phyloP scores from a whole-genome alignment of 805 yeast genomes.

The Candida tibetensis region DNA sequence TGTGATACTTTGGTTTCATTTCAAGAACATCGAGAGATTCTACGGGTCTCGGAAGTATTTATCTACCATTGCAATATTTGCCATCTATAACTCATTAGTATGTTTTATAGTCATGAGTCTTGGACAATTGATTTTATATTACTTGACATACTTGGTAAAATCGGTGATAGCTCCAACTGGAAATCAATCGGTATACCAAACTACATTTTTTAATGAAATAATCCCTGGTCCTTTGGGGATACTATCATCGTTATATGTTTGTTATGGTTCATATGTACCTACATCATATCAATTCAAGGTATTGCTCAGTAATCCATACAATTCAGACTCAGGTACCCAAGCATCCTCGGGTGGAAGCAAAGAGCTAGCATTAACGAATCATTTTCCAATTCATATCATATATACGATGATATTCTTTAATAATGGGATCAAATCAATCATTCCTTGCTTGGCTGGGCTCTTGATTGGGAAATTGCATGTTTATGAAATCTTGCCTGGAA shows the following conservation, averaged over 20 bases:
- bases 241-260: conserved; percentile 37
- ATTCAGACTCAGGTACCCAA: conserved; percentile 1
- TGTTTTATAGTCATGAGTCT: conserved; percentile 39
- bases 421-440: conserved; percentile 33
- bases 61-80: conserved; percentile 43
- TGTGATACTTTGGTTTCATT: conserved; percentile 46
- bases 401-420: conserved; percentile 36
- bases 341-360: conserved; percentile 5
- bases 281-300: conserved; percentile 34
- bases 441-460: conserved; percentile 38
- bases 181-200: conserved; percentile 13
- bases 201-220: conserved; percentile 33
- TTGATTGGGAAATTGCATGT: conserved; percentile 36
- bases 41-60: conserved; percentile 56
- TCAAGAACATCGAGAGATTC: conserved; percentile 55
- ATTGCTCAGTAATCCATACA: conserved; percentile 21
- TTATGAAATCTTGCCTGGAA: conserved; percentile 36
- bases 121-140: conserved; percentile 33
- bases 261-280: conserved; percentile 35
- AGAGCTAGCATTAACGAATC: conserved; percentile 31
- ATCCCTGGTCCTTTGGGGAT: conserved; percentile 42
- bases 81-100: conserved; percentile 45
- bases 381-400: conserved; percentile 38
- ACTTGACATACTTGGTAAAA: conserved; percentile 6
- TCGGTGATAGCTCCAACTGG: conserved; percentile 1